Percentiles rank a stretch among this genome's conserved stretches.
Conservation (phyloP, 2,329 filamentous ascomycete species). For the Pseudogymnoascus sp. region DNA sequence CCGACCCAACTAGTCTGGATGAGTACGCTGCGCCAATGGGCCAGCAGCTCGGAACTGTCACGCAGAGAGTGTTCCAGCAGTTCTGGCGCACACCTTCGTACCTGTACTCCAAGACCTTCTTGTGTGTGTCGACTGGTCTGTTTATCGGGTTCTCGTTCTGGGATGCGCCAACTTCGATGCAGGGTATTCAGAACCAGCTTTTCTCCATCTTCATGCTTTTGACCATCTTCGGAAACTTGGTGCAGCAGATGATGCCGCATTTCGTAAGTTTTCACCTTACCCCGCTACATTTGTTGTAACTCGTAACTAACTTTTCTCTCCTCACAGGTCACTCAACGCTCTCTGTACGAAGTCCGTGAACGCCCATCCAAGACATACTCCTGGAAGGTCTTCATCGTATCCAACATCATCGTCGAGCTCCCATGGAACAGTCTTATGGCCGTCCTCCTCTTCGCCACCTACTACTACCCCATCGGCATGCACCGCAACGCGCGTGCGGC, state of each 20-base stretch:
- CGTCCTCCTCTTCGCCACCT: slow-evolving; percentile 68
- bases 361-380: slow-evolving; percentile 73
- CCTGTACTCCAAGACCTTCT: slow-evolving; percentile 24
- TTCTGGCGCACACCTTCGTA: slow-evolving; percentile 63
- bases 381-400: slow-evolving; percentile 57
- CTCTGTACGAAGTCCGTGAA: slow-evolving; percentile 62
- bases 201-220: slow-evolving; percentile 73
- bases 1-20: slow-evolving; percentile 28
- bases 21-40: slow-evolving; percentile 56
- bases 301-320: background rate
- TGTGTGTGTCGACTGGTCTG: slow-evolving; percentile 37
- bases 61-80: slow-evolving; percentile 49
- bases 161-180: slow-evolving; percentile 46
- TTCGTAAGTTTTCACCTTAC: slow-evolving; percentile 55
- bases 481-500: slow-evolving; percentile 59
- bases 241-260: slow-evolving; percentile 69
- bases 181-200: slow-evolving; percentile 62
- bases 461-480: slow-evolving; percentile 75
- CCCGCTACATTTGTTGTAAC: background rate
- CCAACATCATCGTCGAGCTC: slow-evolving; percentile 73
- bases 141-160: slow-evolving; percentile 68
- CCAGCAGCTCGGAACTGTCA: slow-evolving; percentile 46
- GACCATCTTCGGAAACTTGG: slow-evolving; percentile 64
- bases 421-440: slow-evolving; percentile 75
- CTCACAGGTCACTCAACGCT: slow-evolving; percentile 17